Base-by-base conservation (phyloP, 768 basidiomycete genomes). In the Termitomyces heimii region DNA sequence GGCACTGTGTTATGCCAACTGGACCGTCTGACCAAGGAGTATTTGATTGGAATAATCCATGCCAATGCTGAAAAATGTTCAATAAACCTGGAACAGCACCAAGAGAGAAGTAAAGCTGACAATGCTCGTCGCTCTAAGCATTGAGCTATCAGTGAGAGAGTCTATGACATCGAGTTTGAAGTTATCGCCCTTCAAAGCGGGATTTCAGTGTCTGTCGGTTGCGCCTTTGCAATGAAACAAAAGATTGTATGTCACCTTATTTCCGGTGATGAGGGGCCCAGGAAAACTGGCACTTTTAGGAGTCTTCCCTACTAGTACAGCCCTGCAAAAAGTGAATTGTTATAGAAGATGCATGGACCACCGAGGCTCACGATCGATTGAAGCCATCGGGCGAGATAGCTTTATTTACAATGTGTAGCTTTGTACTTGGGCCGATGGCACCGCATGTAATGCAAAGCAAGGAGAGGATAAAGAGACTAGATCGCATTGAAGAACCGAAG, bases 91-190 rank as follows among this genome's bases (percentile, higher is more conserved):
- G 45, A 22, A 24, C 5, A 9, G 12, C 0, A 10, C 16, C 14
- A 22, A 14, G 18, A n/a, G 8, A 31, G 9, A 5, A 6, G 7
- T n/a, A 32, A 24, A 24, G 20, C 54, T 20, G 26, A 55, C 54
- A 16, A 55, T 55, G 12, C 54, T 55, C 9, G 54, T 55, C 24
- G 46, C 54, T 35, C 12, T 46, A 13, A 26, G 26, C 54, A 55
- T 55, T 1, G 54, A 44, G 2, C 7, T 20, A 22, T 55, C 46
- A 10, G 46, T 55, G 14, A 55, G 46, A 29, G n/a, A 39, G 14
- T 55, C 20, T 8, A 55, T 29, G 26, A 55, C 54, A 29, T 55
- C 48, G 20, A 55, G n/a, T 14, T 48, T 10, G 8, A 55, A 55
- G 12, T 13, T 28, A n/a, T 4, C 18, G 5, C 46, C 46, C 54